Percentiles rank a stretch among this genome's conserved stretches.
phyloP scores from a whole-genome alignment of 2,329 filamentous ascomycete genomes.

The Parascedosporium putredinis region DNA sequence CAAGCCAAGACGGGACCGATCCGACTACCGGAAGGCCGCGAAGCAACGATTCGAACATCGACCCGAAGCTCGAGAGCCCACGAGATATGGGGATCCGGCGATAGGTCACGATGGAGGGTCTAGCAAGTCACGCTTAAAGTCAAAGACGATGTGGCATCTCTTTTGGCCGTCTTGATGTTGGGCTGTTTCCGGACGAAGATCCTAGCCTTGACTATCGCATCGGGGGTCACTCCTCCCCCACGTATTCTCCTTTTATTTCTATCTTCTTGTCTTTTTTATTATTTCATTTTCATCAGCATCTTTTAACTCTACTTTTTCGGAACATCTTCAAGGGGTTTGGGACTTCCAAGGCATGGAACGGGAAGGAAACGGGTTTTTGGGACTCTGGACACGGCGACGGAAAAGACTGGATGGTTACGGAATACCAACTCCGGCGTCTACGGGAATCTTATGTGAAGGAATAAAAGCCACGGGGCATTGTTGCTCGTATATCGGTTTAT shows the following conservation, averaged over 20 bases:
- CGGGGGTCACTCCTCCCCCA: no score
- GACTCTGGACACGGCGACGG: neutral
- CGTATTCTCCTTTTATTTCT: neutral
- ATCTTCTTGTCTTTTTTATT: slow-evolving; percentile 5
- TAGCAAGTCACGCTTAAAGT: no score
- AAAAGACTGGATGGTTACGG: neutral
- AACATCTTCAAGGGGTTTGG: neutral
- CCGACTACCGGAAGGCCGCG: neutral
- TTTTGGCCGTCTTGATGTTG: neutral
- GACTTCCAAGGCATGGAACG: neutral
- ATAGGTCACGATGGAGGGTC: neutral
- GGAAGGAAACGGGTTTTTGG: neutral
- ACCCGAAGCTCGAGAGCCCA: neutral
- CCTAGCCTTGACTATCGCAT: no score
- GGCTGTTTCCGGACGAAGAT: no score
- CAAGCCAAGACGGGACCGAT: neutral
- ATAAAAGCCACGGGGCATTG: neutral
- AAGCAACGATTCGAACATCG: neutral
- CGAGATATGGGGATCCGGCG: neutral
- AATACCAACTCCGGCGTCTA: neutral
- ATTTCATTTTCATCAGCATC: neutral
- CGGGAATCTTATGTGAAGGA: neutral
- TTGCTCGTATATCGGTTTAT: neutral
- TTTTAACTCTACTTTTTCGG: neutral
- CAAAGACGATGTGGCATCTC: no score